Evolutionary conservation across 805 yeast genomes (phyloP), one percentile per base, ranked within the genome.

Genomic region (Cyberlindnera samutprakarnensis): DNA sequence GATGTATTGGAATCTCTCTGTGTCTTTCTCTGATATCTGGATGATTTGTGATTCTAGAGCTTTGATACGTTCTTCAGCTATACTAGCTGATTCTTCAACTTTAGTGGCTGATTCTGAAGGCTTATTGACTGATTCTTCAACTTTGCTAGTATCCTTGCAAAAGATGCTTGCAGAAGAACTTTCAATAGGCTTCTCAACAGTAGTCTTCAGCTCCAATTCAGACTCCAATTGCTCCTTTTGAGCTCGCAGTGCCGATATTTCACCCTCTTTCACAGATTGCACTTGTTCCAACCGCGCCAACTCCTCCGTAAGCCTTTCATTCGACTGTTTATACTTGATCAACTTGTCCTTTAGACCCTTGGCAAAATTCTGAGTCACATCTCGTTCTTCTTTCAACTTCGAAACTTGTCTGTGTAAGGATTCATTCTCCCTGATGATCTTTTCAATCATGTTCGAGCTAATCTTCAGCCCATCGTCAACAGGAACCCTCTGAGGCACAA

Each of bases 401-500:
- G 52, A 53, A 10, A 42, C 48, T 23, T 53, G 56, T 13, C 44
- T 53, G 17, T 53, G 54, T 14, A 61, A 46, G 5, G 51, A 52
- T 31, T 61, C 66, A 21, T 57, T 56, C 24, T 62, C 61, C 19
- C 51, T 51, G 14, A 58, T 49, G 20, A 61, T 44, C 32, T 56
- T 56, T 33, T 62, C 68, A 14, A 61, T 47, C 54, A 59, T 57
- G 30, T 56, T 52, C 4, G 63, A 49, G 28, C 53, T 58, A 23
- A 56, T 46, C 32, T 53, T 54, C 31, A 57, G 56, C 28, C 56
- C 62, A 21, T 57, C 62, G 14, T 42, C 45, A 2, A 45, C 28
- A 2, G 48, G 53, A 2, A 48, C 42, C 6, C 37, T 35, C 3
- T 31, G 25, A 9, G 23, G 14, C 4, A 48, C 25, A 16, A 38